Percentiles rank a stretch among this genome's conserved stretches.
phyloP scores from a whole-genome alignment of 75 land plant species.

The Cupressus sempervirens region DNA sequence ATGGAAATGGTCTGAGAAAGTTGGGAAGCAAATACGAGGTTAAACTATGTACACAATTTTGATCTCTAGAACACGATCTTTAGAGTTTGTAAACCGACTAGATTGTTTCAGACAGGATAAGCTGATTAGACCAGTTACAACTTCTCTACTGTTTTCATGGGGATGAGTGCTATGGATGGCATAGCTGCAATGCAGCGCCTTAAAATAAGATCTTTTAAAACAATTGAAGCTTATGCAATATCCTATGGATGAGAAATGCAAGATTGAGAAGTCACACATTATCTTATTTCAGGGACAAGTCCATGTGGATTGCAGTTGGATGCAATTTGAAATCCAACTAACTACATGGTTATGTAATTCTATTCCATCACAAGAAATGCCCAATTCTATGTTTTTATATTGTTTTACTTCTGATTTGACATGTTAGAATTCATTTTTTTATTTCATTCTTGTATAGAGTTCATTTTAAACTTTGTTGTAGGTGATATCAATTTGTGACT shows the following conservation, averaged over 20 bases:
- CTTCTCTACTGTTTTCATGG: neutral
- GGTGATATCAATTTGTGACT: neutral
- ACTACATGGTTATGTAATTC: neutral
- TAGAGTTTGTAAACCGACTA: neutral
- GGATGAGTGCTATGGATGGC: neutral
- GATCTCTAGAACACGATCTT: neutral
- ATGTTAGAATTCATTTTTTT: neutral
- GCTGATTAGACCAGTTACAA: neutral
- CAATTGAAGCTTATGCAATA: neutral
- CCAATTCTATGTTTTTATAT: constrained; percentile 4
- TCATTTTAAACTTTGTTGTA: neutral
- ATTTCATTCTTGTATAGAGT: neutral
- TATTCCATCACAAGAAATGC: neutral
- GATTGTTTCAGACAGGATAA: neutral
- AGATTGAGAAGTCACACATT: neutral
- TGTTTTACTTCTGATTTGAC: neutral
- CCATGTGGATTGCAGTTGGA: neutral
- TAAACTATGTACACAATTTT: neutral
- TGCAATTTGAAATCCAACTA: neutral
- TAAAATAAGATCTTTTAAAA: neutral
- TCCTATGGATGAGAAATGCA: neutral
- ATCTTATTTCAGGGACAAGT: neutral
- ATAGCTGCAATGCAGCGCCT: neutral
- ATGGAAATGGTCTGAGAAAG: neutral
- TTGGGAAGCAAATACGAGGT: neutral